Base-by-base conservation (phyloP, 1,139 yeast genomes). In the Meyerozyma guilliermondii region DNA sequence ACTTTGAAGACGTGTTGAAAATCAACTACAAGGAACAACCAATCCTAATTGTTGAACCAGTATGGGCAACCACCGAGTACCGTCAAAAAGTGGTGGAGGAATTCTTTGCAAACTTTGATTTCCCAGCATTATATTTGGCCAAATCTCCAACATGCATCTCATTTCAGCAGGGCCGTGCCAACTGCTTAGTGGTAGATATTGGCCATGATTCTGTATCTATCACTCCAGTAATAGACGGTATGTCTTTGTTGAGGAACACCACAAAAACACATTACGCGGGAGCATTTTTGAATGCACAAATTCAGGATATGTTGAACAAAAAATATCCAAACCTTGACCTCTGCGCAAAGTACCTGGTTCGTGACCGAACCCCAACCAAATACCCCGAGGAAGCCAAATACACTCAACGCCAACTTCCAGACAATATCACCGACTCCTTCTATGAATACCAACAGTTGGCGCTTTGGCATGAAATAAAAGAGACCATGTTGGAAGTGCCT, bases 161-260 rank as follows among this genome's bases (percentile, higher is more conserved):
- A 6, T 92, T 92, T 65, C 95, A 96, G 18, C 86, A 87, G 52
- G 98, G 98, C 4, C 78, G 96, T 59, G 92, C 96, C 36, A 88
- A 87, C 52, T 95, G 97, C 56, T 69, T 92, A 42, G 94, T 94
- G 28, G 95, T 94, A 35, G 98, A 94, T 62, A 67, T 91, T 36
- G 98, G 99, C 2, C 95, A 89, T 55, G 91, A 86, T 52, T 69
- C 85, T 2, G 74, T 83, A 13, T 81, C 92, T 43, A 95, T 86
- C 2, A 86, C 96, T 1, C 98, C 99, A 0, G 94, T 92, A 3
- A 79, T 91, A 42, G 99, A 92, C 63, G 98, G 98, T 4, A 78
- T 92, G 58, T 87, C 94, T 38, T 70, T 92, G 46, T 73, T 84
- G 51, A 85, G 78, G 59, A 86, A 83, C 49, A 79, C 87, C 5